Evolutionary conservation across 2,329 filamentous ascomycete genomes (phyloP), one percentile per base, ranked within the genome.

Genomic region (Penicillium capsulatum): DNA sequence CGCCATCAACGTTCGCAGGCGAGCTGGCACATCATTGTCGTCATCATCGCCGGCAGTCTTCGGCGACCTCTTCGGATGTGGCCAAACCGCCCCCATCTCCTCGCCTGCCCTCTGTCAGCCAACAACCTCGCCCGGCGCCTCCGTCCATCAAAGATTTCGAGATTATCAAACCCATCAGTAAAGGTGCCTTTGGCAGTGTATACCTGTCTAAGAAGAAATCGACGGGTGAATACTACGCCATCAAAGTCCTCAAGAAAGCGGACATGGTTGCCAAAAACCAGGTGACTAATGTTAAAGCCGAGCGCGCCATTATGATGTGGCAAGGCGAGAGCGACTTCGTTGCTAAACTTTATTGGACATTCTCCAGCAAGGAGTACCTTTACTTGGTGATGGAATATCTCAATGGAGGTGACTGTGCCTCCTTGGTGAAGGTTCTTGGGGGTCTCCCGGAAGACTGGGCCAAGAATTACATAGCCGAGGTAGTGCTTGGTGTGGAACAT

Each of bases 241-340:
- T 98, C 70, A 98, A 98, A 61, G 92, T 97, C 1, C 67, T 98
- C 44, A 97, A 97, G 63, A 98, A 98, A 68, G 90, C 92, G n/a
- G 92, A 98, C 72, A 98, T 98, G 92, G 88, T 98, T 47, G 92
- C 92, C 46, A 98, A 98, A 68, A 98, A 98, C 63, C 92, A 98
- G 63, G 90, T 98, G 54, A 95, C 92, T 53, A 98, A 98, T 59
- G 92, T 98, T 58, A 97, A 98, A 67, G 92, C 94, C 7, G 92
- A 98, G 67, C 80, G 92, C 51, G 94, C 94, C 15, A 98, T 98
- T 61, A 97, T 98, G 92, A 98, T 98, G 92, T 97, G 92, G 87
- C 92, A 98, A 69, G 92, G 92, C 15, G 89, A 97, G 65, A 98
- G 94, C 63, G 92, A 98, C 44, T 98, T 98, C 63, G 92, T 98